Base-by-base conservation (phyloP, 345 rosid species). In the Leavenworthia alabamica region DNA sequence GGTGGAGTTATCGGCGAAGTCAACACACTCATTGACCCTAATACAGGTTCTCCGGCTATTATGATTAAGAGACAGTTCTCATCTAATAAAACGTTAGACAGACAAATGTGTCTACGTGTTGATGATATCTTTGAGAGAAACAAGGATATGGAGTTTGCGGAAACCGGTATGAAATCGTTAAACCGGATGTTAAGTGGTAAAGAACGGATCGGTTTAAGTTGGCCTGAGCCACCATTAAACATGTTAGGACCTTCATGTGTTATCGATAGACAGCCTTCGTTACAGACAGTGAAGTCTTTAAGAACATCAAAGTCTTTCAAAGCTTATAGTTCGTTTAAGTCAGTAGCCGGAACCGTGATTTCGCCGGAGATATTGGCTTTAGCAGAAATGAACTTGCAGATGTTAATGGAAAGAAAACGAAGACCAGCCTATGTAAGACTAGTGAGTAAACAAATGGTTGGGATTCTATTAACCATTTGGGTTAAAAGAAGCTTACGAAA, bases 391-490 rank as follows among this genome's bases (percentile, higher is more conserved):
- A 88, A 92, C 67, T 75, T 89, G 6, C 79, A 81, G 74, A 62
- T 78, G 27, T 72, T 89, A 22, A 42, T 92, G 90, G 86, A 83
- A 63, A 75, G 80, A 58, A 89, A 80, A 78, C 79, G 84, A 69
- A 77, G 80, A 71, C 72, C 90, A 19, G 77, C 86, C 43, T 88
- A 78, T 79, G 92, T 88, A 61, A 78, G 96, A 68, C 81, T 91
- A 19, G 86, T 86, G 23, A 91, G 98, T 68, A 91, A 91, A 77
- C 95, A 91, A 76, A 88, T 91, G 98, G 96, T 91, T 46, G 96
- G 98, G 53, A 58, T 86, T 66, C 86, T 88, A 66, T 74, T 88
- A 20, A 86, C 95, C 14, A 71, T 91, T 60, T 91, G 98, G 98
- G 96, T 88, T 61, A 90, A 88, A 33, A 79, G 82, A 71, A 78